These are phyloP conservation scores for Dothideomycetes sp. DNA, from an alignment of 2,329 filamentous ascomycete genomes.

Conservation along the genomic window DNA sequence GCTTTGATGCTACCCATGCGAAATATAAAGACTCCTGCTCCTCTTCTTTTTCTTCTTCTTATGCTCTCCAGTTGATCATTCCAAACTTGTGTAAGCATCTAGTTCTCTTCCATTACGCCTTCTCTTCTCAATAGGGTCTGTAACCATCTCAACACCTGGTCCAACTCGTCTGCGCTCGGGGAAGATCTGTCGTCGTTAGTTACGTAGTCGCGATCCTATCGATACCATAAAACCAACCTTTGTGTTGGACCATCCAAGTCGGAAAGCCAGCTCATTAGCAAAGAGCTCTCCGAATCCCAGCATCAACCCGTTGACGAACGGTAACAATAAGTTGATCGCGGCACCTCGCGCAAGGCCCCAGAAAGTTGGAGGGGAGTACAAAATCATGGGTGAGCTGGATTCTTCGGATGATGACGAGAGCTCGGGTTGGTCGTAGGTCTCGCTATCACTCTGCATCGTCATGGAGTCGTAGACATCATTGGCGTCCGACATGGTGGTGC, in stretches of 20 bases:
- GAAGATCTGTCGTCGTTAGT: constrained; percentile 41
- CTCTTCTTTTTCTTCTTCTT: neutral
- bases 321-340: constrained; percentile 89
- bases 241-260: constrained; percentile 86
- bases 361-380: constrained; percentile 81
- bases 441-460: constrained; percentile 74
- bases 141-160: constrained; percentile 71
- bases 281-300: constrained; percentile 94
- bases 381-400: constrained; percentile 59
- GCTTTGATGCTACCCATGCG: constrained; percentile 1
- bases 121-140: constrained; percentile 52
- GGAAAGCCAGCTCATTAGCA: constrained; percentile 88
- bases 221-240: constrained; percentile 53
- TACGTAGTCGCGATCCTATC: neutral
- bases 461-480: constrained; percentile 59
- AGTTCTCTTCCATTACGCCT: constrained; percentile 46
- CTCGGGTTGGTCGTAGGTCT: constrained; percentile 60
- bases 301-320: constrained; percentile 98
- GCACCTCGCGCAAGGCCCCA: constrained; percentile 80
- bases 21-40: neutral
- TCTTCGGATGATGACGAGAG: constrained; percentile 57
- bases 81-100: constrained; percentile 58
- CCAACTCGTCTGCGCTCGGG: constrained; percentile 59
- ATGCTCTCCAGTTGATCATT: constrained; percentile 39
- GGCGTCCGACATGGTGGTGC: constrained; percentile 41